Conservation (phyloP, 495 filamentous ascomycete species). For the Thozetella sp. region DNA sequence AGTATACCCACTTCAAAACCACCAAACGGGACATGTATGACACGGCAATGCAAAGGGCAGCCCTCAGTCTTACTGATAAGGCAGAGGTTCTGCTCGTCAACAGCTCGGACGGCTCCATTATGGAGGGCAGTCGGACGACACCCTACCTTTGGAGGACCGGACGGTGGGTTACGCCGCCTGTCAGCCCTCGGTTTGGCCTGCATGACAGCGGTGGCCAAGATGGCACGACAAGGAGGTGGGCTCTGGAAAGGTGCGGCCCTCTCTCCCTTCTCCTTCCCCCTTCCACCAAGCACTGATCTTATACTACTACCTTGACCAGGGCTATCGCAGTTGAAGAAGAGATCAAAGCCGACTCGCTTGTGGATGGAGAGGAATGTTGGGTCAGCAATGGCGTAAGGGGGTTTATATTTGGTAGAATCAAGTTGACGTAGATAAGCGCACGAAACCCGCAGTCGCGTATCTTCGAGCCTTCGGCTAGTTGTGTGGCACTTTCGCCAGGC, state of each 20-base stretch:
- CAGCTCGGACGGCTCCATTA: conserved; percentile 59
- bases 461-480: too few relatives aligned
- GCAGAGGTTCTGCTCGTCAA: conserved; percentile 79
- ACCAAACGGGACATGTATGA: conserved; percentile 67
- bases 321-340: conserved; percentile 62
- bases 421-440: conserved; percentile 5
- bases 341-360: conserved; percentile 54
- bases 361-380: conserved; percentile 78
- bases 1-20: conserved; percentile 78
- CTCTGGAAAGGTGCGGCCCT: conserved; percentile 55
- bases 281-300: not conserved
- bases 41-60: conserved; percentile 57
- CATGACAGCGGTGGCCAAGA: conserved; percentile 73
- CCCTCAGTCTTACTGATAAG: conserved; percentile 53
- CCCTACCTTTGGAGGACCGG: conserved; percentile 74
- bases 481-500: too few relatives aligned
- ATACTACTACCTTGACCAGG: conserved; percentile 18
- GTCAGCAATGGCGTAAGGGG: conserved; percentile 86
- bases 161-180: conserved; percentile 66
- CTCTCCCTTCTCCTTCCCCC: too few relatives aligned
- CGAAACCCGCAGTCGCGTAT: not conserved
- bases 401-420: conserved; percentile 54
- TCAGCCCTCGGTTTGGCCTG: conserved; percentile 25
- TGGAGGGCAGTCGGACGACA: conserved; percentile 85
- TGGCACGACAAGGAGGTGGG: conserved; percentile 82